Evolutionary conservation across 1,284 basidiomycete genomes (phyloP).

Genomic region (Microbotryum intermedium): DNA sequence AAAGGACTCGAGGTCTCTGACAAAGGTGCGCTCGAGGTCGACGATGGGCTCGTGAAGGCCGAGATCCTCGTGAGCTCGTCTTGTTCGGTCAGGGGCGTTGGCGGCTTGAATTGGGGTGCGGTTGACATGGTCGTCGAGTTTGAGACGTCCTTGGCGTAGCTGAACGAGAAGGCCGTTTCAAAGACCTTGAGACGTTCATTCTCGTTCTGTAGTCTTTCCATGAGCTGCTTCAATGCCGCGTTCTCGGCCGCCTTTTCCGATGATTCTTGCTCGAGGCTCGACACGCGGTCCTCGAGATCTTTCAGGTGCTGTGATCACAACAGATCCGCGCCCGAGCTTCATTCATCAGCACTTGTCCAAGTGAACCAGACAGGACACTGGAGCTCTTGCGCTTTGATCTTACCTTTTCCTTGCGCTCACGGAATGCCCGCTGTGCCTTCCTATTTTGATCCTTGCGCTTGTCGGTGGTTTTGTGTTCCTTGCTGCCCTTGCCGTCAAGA

Average conservation of each 20-base stretch:
- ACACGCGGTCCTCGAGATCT: slow-evolving; percentile 32
- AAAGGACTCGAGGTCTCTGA: neutral
- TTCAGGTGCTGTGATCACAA: slow-evolving; percentile 22
- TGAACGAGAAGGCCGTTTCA: slow-evolving; percentile 26
- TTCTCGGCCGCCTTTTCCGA: slow-evolving; percentile 26
- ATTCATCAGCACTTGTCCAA: too few relatives aligned
- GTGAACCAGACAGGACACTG: neutral
- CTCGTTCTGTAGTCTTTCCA: slow-evolving; percentile 24
- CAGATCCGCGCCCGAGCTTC: neutral
- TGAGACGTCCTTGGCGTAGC: slow-evolving; percentile 20
- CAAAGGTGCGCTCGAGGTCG: neutral
- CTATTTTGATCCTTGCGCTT: slow-evolving; percentile 27
- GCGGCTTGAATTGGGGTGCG: slow-evolving; percentile 12
- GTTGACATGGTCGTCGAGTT: slow-evolving; percentile 21
- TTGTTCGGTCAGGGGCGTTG: slow-evolving; percentile 2
- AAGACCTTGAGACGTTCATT: slow-evolving; percentile 28
- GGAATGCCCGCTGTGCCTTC: slow-evolving; percentile 32
- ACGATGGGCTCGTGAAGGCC: neutral
- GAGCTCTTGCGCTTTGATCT: neutral
- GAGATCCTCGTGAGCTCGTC: slow-evolving; percentile 1
- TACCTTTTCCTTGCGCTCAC: slow-evolving; percentile 33
- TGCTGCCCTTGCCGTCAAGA: slow-evolving; percentile 7
- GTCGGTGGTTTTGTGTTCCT: slow-evolving; percentile 22
- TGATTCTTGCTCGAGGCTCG: slow-evolving; percentile 20
- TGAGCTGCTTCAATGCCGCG: slow-evolving; percentile 25